Percentiles rank a stretch among this genome's conserved stretches.
These are phyloP conservation scores for Macrophomina phaseolina DNA, from an alignment of 2,329 filamentous ascomycete species.

Conservation along the genomic window DNA sequence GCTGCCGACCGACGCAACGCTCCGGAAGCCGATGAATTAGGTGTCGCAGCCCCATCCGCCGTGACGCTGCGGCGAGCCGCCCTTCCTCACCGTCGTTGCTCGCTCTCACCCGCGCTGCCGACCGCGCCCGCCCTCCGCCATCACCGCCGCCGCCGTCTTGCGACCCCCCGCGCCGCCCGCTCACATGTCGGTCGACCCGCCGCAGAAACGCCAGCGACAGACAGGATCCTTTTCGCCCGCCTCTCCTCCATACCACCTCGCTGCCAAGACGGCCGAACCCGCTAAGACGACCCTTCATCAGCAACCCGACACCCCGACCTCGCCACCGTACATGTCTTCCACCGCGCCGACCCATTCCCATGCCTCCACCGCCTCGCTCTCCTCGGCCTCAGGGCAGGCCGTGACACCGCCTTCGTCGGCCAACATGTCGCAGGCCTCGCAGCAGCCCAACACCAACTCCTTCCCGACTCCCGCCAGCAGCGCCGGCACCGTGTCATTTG, in stretches of 20 bases:
- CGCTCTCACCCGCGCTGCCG: slow-evolving; percentile 16
- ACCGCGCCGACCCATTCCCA: slow-evolving; percentile 44
- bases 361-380: slow-evolving; percentile 33
- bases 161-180: slow-evolving; percentile 25
- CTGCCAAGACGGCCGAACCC: slow-evolving; percentile 42
- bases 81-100: slow-evolving; percentile 17
- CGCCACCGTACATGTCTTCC: slow-evolving; percentile 54
- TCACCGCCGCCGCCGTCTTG: neutral
- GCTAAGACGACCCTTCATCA: slow-evolving; percentile 47
- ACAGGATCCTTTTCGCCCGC: slow-evolving; percentile 52
- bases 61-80: slow-evolving; percentile 30
- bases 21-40: slow-evolving; percentile 18
- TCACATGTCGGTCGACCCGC: slow-evolving; percentile 31
- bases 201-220: slow-evolving; percentile 47
- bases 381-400: slow-evolving; percentile 37
- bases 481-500: slow-evolving; percentile 38
- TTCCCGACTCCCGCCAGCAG: slow-evolving; percentile 47
- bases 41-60: slow-evolving; percentile 25
- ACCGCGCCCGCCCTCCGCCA: slow-evolving; percentile 1
- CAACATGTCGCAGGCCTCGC: slow-evolving; percentile 43
- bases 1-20: slow-evolving; percentile 1
- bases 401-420: slow-evolving; percentile 52
- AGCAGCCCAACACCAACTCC: slow-evolving; percentile 38
- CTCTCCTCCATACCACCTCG: slow-evolving; percentile 49
- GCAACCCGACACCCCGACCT: slow-evolving; percentile 55